Base-by-base conservation (phyloP, 2,329 filamentous ascomycete genomes). In the Bipolaris sorokiniana region DNA sequence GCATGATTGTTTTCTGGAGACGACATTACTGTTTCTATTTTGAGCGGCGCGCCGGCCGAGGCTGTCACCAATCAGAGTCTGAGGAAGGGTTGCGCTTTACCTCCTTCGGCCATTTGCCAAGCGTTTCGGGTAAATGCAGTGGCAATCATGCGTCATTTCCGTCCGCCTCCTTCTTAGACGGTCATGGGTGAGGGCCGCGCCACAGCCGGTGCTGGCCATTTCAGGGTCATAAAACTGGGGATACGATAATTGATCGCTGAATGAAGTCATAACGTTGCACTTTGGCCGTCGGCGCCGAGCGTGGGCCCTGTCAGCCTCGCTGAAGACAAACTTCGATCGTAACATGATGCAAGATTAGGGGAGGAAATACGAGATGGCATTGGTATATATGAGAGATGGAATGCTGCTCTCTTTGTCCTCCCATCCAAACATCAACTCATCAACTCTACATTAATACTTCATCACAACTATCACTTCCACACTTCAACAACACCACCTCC, bases 261-360 rank as follows among this genome's bases (percentile, higher is more conserved):
- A 56, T 56, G 47, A 56, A 56, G 53, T 57, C 54, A 53, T 57
- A 53, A n/a, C 49, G 49, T 46, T 52, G 48, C 49, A 23, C 36
- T 53, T 49, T 48, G 20, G 37, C 44, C 31, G 50, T 57, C 31
- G 49, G 49, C 49, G 49, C 54, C 44, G 38, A 53, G 23, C 28
- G 36, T 48, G 36, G 31, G 7, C 49, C 53, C 44, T 11, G 22
- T 52, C 15, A 56, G 48, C 48, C 48, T 56, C 42, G 16, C 16
- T 31, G 34, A 6, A 45, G 36, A 28, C 54, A 33, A 47, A 36
- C 54, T 26, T 22, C 40, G 34, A 53, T 20, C 22, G 34, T 20
- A 20, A 40, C n/a, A 44, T 56, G 54, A 57, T 48, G 49, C 48
- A 56, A 4, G 20, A 48, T 28, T 49, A 40, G 48, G 45, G 18